Conservation (phyloP, 768 basidiomycete genomes). For the Clathrus columnatus region DNA sequence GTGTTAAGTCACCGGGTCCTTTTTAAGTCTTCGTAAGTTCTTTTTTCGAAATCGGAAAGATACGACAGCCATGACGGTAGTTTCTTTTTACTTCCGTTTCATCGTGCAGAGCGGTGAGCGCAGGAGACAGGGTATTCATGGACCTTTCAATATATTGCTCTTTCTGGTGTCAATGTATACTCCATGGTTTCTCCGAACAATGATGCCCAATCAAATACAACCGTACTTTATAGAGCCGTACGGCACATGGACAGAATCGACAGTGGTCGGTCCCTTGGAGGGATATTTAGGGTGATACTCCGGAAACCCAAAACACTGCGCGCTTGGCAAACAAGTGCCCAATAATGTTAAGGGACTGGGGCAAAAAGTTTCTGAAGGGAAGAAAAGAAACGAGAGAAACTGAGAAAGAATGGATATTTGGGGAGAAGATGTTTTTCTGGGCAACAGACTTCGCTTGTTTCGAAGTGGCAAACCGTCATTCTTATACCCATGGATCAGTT, state of each 20-base stretch:
- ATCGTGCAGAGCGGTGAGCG: background rate
- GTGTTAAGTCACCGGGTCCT: too few species aligned
- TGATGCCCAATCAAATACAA: background rate
- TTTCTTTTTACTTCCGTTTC: background rate
- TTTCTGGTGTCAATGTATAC: background rate
- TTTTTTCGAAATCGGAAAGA: background rate
- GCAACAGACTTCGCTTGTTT: background rate
- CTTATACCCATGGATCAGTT: background rate
- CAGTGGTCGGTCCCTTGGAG: background rate
- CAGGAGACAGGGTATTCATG: background rate
- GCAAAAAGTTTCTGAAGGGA: background rate
- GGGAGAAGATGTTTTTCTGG: background rate
- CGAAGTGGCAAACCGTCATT: background rate
- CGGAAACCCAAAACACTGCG: background rate
- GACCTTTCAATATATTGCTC: too few species aligned
- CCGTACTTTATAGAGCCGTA: background rate
- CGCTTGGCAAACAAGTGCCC: background rate
- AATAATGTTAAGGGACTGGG: background rate
- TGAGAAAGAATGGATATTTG: background rate
- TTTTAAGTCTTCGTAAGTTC: background rate
- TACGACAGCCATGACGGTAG: background rate
- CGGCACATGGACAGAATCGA: background rate
- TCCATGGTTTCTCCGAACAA: background rate
- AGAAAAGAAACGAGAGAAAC: background rate
- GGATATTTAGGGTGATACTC: constrained; percentile 9